A percentile compares a stretch with the other conserved stretches of the same genome.
Conservation (phyloP, 352 stramenopile genomes). For the Globisporangium orthogonon region DNA sequence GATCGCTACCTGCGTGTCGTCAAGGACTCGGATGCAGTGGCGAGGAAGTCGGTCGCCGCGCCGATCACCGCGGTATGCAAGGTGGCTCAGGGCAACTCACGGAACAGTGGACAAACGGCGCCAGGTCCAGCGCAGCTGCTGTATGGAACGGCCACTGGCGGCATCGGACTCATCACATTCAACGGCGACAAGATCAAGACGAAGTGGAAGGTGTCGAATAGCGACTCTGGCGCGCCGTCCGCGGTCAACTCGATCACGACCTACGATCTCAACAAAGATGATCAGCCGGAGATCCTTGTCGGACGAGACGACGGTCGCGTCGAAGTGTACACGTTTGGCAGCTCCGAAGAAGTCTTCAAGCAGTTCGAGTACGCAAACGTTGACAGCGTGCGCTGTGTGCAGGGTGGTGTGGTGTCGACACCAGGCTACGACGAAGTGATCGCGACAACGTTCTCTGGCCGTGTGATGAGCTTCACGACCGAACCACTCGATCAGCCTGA, state of each 20-base stretch:
- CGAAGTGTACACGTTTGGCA: constrained; percentile 68
- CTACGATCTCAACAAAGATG: constrained; percentile 80
- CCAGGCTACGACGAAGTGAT: constrained; percentile 73
- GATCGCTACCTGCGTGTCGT: constrained; percentile 64
- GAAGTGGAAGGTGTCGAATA: constrained; percentile 53
- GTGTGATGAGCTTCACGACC: constrained; percentile 78
- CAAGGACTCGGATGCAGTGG: constrained; percentile 42
- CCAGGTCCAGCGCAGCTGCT: constrained; percentile 34
- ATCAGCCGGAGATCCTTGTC: constrained; percentile 67
- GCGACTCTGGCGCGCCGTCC: constrained; percentile 19
- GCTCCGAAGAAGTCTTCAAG: constrained; percentile 40
- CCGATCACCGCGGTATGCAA: constrained; percentile 48
- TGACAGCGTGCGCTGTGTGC: constrained; percentile 72
- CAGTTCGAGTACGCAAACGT: constrained; percentile 60
- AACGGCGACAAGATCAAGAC: constrained; percentile 73
- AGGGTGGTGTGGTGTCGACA: constrained; percentile 64
- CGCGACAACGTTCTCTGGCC: constrained; percentile 70
- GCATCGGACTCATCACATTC: constrained; percentile 54
- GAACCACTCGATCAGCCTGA: constrained; percentile 75
- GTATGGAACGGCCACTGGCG: constrained; percentile 59
- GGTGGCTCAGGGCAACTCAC: constrained; percentile 17
- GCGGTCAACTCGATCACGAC: constrained; percentile 72
- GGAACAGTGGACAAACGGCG: constrained; percentile 9
- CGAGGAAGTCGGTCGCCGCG: constrained; percentile 53
- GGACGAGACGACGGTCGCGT: constrained; percentile 74